These are phyloP conservation scores for Nelumbo lutea DNA, from an alignment of 164 flowering plant species.

Conservation along the genomic window DNA sequence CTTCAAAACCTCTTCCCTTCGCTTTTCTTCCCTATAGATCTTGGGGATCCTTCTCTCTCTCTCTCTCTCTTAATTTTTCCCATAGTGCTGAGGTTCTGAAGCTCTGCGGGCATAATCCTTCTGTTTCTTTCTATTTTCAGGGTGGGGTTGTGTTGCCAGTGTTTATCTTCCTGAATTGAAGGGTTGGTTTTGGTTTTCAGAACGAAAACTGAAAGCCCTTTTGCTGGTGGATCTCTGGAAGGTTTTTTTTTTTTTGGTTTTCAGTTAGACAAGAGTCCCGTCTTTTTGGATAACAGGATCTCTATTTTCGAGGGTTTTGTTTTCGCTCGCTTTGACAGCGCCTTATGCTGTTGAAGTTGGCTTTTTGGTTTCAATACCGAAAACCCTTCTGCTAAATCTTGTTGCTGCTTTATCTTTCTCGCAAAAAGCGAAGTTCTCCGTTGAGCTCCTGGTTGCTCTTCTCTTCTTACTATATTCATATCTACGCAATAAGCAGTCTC, in stretches of 20 bases:
- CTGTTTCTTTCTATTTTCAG: conserved; percentile 5
- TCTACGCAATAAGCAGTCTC: background rate
- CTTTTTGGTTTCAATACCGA: background rate
- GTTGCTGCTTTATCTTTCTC: background rate
- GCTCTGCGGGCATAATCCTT: background rate
- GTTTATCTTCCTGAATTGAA: conserved; percentile 5
- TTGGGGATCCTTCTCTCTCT: background rate
- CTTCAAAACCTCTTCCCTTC: conserved; percentile 43
- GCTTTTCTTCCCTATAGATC: background rate
- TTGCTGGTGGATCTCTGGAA: conserved; percentile 4
- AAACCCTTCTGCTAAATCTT: conserved; percentile 11
- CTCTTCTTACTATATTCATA: background rate
- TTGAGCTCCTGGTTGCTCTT: background rate
- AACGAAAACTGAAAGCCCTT: conserved; percentile 10
- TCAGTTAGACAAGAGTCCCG: background rate
- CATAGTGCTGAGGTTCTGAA: conserved; percentile 7
- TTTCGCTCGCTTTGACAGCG: background rate
- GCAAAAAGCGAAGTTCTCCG: background rate
- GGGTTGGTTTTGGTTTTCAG: conserved; percentile 2
- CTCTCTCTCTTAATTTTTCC: background rate
- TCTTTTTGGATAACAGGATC: background rate
- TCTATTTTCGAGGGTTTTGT: background rate
- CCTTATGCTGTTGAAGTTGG: background rate
- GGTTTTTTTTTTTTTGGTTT: background rate
- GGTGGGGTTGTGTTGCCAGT: conserved; percentile 6